A percentile compares a stretch with the other conserved stretches of the same genome.
phyloP scores from a whole-genome alignment of 257 asterid genomes.

The Verbascum thapsus region DNA sequence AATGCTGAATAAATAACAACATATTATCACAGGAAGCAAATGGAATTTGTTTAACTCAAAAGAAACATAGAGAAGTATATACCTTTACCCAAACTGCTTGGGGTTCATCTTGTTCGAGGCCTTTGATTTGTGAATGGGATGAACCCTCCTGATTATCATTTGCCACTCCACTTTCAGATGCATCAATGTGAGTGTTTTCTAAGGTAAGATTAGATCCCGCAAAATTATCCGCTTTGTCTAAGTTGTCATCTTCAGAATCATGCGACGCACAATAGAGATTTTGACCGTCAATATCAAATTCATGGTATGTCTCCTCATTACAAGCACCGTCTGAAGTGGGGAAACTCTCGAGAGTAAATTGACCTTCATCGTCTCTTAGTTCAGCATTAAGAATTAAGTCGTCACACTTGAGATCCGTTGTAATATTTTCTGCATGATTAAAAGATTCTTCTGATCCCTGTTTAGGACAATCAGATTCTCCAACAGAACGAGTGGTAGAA shows the following conservation, averaged over 20 bases:
- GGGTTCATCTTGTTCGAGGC: slow-evolving; percentile 66
- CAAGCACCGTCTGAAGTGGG: too few species aligned
- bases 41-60: slow-evolving; percentile 8
- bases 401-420: slow-evolving; percentile 46
- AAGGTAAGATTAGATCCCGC: slow-evolving; percentile 41
- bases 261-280: slow-evolving; percentile 53
- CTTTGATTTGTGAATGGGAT: slow-evolving; percentile 44
- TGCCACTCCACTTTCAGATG: slow-evolving; percentile 44
- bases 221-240: slow-evolving; percentile 52
- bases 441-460: slow-evolving; percentile 50
- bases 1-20: slow-evolving; percentile 15
- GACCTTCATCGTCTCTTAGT: slow-evolving; percentile 47
- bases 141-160: slow-evolving; percentile 46
- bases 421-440: slow-evolving; percentile 47
- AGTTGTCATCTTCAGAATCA: slow-evolving; percentile 61
- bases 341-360: slow-evolving; percentile 38
- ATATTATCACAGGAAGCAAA: slow-evolving; percentile 2
- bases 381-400: slow-evolving; percentile 39
- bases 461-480: slow-evolving; percentile 60
- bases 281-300: slow-evolving; percentile 56
- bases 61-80: slow-evolving; percentile 25
- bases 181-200: slow-evolving; percentile 40
- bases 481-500: slow-evolving; percentile 47
- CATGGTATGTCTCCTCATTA: slow-evolving; percentile 52
- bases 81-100: slow-evolving; percentile 99